A percentile compares a stretch with the other conserved stretches of the same genome.
Evolutionary conservation across 192 early-diverging fungal genomes (phyloP).

Genomic region (Piromyces finnis): DNA sequence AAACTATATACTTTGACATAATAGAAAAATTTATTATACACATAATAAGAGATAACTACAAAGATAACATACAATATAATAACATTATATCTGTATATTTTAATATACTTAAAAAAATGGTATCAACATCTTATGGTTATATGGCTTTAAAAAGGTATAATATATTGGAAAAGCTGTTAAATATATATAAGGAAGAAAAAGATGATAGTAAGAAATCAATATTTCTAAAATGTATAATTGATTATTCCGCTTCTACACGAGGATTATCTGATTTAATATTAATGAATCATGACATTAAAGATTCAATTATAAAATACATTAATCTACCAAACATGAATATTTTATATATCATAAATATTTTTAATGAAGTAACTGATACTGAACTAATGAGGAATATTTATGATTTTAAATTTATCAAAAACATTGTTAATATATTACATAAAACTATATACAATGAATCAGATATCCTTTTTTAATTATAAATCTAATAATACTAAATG

Average conservation of each 20-base stretch:
- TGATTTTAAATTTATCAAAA: too few relatives aligned
- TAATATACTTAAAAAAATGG: not conserved
- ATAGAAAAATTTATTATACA: not conserved
- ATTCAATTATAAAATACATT: not conserved
- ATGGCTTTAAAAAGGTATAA: not conserved
- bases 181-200: not conserved
- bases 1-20: not conserved
- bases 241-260: not conserved
- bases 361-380: too few relatives aligned
- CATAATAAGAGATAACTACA: not conserved
- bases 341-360: too few relatives aligned
- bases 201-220: not conserved
- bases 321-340: too few relatives aligned
- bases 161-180: not conserved
- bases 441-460: too few relatives aligned
- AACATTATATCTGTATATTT: not conserved
- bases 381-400: too few relatives aligned
- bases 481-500: too few relatives aligned
- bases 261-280: not conserved
- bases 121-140: not conserved
- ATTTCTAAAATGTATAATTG: not conserved
- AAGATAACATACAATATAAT: not conserved
- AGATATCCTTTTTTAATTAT: too few relatives aligned
- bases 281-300: not conserved
- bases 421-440: too few relatives aligned